These are phyloP conservation scores for Dictyophora rubrovolvata DNA, from an alignment of 768 basidiomycete genomes.

Conservation along the genomic window DNA sequence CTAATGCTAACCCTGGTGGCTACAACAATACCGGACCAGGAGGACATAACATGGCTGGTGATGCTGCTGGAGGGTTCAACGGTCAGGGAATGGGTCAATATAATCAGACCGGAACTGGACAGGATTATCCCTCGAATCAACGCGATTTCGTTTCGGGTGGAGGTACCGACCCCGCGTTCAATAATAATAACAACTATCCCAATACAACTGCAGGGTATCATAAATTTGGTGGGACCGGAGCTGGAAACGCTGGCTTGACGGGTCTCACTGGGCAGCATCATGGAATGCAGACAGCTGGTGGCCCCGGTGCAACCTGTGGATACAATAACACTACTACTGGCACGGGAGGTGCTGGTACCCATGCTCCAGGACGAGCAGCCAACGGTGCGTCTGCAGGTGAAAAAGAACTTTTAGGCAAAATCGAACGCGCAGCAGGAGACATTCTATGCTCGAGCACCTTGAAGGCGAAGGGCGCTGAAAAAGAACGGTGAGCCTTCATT, in stretches of 20 bases:
- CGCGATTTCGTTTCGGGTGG: background rate
- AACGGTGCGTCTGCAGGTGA: conserved; percentile 15
- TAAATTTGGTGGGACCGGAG: background rate
- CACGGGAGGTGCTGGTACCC: background rate
- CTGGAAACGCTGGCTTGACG: background rate
- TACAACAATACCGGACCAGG: background rate
- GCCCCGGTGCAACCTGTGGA: background rate
- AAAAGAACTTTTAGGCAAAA: conserved; percentile 32
- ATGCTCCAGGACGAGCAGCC: background rate
- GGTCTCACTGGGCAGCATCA: background rate
- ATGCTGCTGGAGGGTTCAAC: background rate
- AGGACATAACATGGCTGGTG: too few relatives aligned
- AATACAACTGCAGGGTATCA: background rate
- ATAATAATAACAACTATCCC: background rate
- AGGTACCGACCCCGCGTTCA: background rate
- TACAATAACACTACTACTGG: background rate
- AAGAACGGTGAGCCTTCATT: conserved; percentile 30
- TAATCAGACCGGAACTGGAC: background rate
- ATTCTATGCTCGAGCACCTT: conserved; percentile 36
- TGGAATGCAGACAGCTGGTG: background rate
- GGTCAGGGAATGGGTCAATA: background rate
- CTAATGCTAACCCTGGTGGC: background rate
- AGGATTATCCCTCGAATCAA: background rate
- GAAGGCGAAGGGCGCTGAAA: conserved; percentile 40
- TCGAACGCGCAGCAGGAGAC: conserved; percentile 36